Evolutionary conservation across 2,329 filamentous ascomycete species (phyloP), one percentile per base, ranked within the genome.

Genomic region (Cordyceps tenuipes): DNA sequence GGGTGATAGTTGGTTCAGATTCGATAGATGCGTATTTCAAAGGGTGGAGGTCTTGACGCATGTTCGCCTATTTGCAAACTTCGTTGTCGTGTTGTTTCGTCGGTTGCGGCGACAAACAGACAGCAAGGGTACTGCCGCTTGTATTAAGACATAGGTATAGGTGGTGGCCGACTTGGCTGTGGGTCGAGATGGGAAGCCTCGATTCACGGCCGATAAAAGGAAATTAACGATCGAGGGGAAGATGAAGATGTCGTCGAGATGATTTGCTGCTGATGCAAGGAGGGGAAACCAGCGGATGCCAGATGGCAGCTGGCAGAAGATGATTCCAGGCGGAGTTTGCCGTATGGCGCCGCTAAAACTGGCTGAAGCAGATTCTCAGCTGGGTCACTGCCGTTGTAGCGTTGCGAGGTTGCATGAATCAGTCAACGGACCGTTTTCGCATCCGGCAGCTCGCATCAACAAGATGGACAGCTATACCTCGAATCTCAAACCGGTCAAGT

Each of bases 91-190:
- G 41, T 19, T 43, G 6, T n/a, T 19, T 43, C 6, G 15, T 17
- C 15, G 6, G 26, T 31, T 17, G 41, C 23, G 52, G 52, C 34
- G 12, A 41, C 39, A 55, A 43, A 34, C 43, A n/a, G 19, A 34
- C 43, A n/a, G 19, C 43, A 8, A n/a, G 3, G 39, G 39, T 1
- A 23, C 23, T 43, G 8, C 15, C 34, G 17, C 23, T 23, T 23
- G 23, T 19, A 46, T 36, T 44, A 34, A 50, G 56, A 50, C 56
- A 58, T 58, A 47, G 56, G 48, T 51, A n/a, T n/a, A n/a, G n/a
- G n/a, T n/a, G n/a, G n/a, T n/a, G 46, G 7, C 46, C 17, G 55
- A 31, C 55, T 41, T 39, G 54, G 44, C 46, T 7, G 54, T 34
- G 54, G 54, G 54, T 57, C 54, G 54, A 26, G 31, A 36, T 26